Conservation (phyloP, 371 early-diverging fungal genomes). For the Actinomucor elegans region DNA sequence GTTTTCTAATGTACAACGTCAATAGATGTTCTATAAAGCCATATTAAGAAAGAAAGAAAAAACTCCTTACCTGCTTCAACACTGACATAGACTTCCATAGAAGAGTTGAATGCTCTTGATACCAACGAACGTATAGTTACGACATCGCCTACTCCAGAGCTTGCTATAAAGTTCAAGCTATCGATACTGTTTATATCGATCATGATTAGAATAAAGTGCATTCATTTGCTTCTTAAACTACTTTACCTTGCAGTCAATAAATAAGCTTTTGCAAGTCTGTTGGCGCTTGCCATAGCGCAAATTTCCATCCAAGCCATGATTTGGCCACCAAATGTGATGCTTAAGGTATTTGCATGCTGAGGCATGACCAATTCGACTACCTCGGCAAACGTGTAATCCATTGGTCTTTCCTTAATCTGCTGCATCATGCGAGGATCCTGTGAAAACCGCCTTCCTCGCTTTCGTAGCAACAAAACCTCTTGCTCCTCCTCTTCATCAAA, state of each 20-base stretch:
- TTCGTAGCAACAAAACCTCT: not conserved
- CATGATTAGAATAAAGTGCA: not conserved
- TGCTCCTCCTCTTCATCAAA: conserved; percentile 7
- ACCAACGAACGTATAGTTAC: conserved; percentile 60
- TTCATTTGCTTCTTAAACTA: not conserved
- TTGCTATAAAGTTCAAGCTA: conserved; percentile 52
- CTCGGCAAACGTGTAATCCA: conserved; percentile 64
- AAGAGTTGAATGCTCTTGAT: conserved; percentile 55
- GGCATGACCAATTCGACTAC: conserved; percentile 72
- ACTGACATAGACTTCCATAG: conserved; percentile 64
- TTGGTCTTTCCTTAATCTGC: conserved; percentile 30
- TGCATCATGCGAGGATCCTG: conserved; percentile 38
- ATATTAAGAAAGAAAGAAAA: not conserved
- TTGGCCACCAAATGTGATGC: conserved; percentile 80
- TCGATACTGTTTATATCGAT: conserved; percentile 54
- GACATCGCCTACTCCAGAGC: conserved; percentile 60
- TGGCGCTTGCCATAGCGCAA: conserved; percentile 67
- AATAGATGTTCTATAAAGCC: not conserved
- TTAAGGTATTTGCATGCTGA: conserved; percentile 72
- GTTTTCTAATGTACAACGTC: conserved; percentile 35
- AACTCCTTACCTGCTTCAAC: conserved; percentile 50
- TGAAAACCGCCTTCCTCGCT: conserved; percentile 34
- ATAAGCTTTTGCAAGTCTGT: conserved; percentile 55
- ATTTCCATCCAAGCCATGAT: conserved; percentile 81
- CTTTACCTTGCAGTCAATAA: conserved; percentile 63